These are phyloP conservation scores for Didymella glomerata DNA, from an alignment of 2,329 filamentous ascomycete species.

Conservation along the genomic window DNA sequence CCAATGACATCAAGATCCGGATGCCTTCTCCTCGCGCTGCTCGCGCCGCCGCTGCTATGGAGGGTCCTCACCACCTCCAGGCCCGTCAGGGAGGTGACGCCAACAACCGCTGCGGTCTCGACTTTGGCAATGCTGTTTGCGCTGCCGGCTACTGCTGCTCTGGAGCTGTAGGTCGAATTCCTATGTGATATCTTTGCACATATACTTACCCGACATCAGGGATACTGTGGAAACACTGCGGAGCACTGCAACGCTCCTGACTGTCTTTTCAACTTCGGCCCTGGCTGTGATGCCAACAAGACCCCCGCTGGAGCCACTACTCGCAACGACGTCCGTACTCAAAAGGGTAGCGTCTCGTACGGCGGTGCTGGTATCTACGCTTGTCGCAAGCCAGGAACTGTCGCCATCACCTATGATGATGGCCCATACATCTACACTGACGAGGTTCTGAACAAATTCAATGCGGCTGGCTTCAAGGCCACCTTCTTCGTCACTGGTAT, in stretches of 20 bases:
- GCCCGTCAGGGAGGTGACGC: slow-evolving; percentile 43
- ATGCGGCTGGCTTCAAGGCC: slow-evolving; percentile 66
- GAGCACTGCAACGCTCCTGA: slow-evolving; percentile 68
- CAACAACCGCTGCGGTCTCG: slow-evolving; percentile 43
- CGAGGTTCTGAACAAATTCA: slow-evolving; percentile 67
- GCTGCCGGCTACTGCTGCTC: slow-evolving; percentile 48
- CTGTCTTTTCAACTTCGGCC: slow-evolving; percentile 67
- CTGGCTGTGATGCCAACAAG: slow-evolving; percentile 67
- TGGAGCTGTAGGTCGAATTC: slow-evolving; percentile 32
- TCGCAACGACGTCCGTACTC: slow-evolving; percentile 59
- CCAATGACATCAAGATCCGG: slow-evolving; percentile 43
- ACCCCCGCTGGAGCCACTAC: slow-evolving; percentile 64
- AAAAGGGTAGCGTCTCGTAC: slow-evolving; percentile 63
- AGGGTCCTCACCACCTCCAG: slow-evolving; percentile 30
- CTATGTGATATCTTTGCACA: too few species aligned
- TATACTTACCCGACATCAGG: slow-evolving; percentile 27
- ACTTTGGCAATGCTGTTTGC: slow-evolving; percentile 36
- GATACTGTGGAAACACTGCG: slow-evolving; percentile 62
- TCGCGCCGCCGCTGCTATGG: slow-evolving; percentile 24
- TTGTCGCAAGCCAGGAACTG: slow-evolving; percentile 62
- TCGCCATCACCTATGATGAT: slow-evolving; percentile 74
- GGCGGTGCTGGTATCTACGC: slow-evolving; percentile 66
- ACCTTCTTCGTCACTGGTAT: slow-evolving; percentile 73
- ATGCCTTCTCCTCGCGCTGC: slow-evolving; percentile 38
- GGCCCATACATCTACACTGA: slow-evolving; percentile 69